Conservation (phyloP, 176 grass and related monocot species). For the Chrysopogon serrulatus region DNA sequence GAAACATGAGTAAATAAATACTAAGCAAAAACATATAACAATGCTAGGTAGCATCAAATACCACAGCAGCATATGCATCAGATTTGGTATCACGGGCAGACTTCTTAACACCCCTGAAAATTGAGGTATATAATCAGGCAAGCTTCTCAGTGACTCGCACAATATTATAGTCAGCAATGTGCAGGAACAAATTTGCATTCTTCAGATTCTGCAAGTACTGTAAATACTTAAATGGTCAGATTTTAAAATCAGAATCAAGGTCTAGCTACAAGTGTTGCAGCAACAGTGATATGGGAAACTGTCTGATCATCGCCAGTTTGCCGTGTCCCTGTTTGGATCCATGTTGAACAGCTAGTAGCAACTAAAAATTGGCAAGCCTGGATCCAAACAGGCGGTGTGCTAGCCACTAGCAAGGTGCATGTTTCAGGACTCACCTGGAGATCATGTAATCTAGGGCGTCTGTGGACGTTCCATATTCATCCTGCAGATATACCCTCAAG, state of each 20-base stretch:
- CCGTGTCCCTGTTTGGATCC: neutral
- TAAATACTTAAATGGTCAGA: neutral
- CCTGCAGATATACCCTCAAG: constrained; percentile 80
- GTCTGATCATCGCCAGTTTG: neutral
- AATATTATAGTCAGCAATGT: neutral
- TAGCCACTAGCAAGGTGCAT: neutral
- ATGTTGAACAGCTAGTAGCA: neutral
- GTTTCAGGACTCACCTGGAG: constrained; percentile 41
- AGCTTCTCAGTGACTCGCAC: neutral
- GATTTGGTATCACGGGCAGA: constrained; percentile 56
- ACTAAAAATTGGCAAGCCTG: neutral
- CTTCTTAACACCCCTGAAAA: constrained; percentile 66
- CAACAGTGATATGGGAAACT: neutral
- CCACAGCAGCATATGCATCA: constrained; percentile 83
- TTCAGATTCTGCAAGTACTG: neutral
- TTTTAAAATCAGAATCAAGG: neutral
- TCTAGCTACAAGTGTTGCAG: neutral
- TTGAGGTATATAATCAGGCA: neutral
- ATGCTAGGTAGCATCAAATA: neutral
- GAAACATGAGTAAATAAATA: neutral
- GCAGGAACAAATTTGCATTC: neutral
- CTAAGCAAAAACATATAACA: neutral
- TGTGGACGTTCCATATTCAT: constrained; percentile 72
- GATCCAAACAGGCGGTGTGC: neutral
- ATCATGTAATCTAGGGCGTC: constrained; percentile 88